Percentiles rank a stretch among this genome's conserved stretches.
These are phyloP conservation scores for Talaromyces verruculosus DNA, from an alignment of 2,329 filamentous ascomycete species.

Conservation along the genomic window DNA sequence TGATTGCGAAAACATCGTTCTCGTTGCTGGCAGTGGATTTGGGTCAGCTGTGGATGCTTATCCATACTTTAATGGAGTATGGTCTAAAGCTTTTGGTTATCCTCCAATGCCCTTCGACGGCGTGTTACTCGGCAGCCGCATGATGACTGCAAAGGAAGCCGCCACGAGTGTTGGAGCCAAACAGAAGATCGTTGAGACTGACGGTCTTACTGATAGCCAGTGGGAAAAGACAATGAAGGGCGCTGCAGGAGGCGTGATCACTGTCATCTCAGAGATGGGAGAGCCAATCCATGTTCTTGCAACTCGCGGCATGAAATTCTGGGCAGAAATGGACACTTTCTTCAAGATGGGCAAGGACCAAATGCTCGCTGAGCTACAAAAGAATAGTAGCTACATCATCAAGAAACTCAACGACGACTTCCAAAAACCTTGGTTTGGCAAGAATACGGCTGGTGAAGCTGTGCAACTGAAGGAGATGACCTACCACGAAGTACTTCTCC, in stretches of 20 bases:
- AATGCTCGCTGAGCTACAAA: constrained; percentile 57
- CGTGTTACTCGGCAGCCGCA: constrained; percentile 82
- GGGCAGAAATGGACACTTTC: constrained; percentile 99
- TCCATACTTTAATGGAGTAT: constrained; percentile 83
- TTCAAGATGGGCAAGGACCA: constrained; percentile 95
- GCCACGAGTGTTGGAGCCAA: constrained; percentile 87
- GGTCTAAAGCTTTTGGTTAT: constrained; percentile 81
- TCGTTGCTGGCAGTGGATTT: constrained; percentile 88
- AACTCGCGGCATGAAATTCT: constrained; percentile 91
- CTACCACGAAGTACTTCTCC: constrained; percentile 79
- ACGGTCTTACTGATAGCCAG: constrained; percentile 73
- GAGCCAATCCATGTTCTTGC: constrained; percentile 99
- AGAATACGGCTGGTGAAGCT: constrained; percentile 73
- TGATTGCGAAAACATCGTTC: constrained; percentile 78
- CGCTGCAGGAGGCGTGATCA: constrained; percentile 87
- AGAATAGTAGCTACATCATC: constrained; percentile 81
- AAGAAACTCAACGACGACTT: constrained; percentile 71
- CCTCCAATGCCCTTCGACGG: constrained; percentile 94
- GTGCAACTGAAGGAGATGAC: constrained; percentile 95
- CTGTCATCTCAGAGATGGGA: constrained; percentile 96
- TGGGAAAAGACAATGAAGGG: constrained; percentile 96
- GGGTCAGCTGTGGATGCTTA: constrained; percentile 87
- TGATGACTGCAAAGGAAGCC: constrained; percentile 93
- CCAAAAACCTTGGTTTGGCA: constrained; percentile 95
- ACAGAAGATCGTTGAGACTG: constrained; percentile 82